Base-by-base conservation (phyloP, 2,329 filamentous ascomycete species). In the Escovopsis sp. region DNA sequence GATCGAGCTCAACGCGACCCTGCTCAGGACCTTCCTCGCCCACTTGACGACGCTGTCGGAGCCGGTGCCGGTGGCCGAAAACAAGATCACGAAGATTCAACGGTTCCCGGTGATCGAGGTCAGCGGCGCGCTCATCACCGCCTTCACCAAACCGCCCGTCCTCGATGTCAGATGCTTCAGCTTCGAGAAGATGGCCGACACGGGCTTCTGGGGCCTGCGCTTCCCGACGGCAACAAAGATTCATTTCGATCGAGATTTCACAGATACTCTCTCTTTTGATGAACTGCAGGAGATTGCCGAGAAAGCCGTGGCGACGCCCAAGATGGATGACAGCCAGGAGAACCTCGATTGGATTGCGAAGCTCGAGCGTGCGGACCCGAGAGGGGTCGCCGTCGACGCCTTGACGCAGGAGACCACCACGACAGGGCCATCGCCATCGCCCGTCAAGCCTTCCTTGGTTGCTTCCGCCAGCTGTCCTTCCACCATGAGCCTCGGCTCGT, bases 81-180 rank as follows among this genome's bases (percentile, higher is more conserved):
- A 65, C 35, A 43, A 47, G 1, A 45, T 49, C 0, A 66, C 72
- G n/a, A 31, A 44, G 54, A 2, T 46, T 79, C 8, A 56, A 63
- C 13, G 56, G 68, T 15, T 61, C 67, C 10, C 54, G 57, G 10
- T 61, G 63, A 44, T 66, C 2, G 56, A 63, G 35, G 52, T 53
- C 27, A 53, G 58, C 31, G 49, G 61, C 47, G 41, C 57, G 38
- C 57, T 69, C 42, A 61, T 63, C 0, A 56, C 65, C 2, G 55
- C 77, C 1, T 93, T 93, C 52, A 68, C 65, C 6, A 61, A 65
- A 0, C 85, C 85, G 0, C 70, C 84, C 15, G 73, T 94, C 0
- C 81, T 86, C 37, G 87, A 93, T 45, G 62, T 93, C 39, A 66
- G 81, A 17, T 87, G 84, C 35, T 82, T 83, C 41, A 77, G 79